Evolutionary conservation across 257 asterid species (phyloP).

Genomic region (Craterostigma plantagineum): DNA sequence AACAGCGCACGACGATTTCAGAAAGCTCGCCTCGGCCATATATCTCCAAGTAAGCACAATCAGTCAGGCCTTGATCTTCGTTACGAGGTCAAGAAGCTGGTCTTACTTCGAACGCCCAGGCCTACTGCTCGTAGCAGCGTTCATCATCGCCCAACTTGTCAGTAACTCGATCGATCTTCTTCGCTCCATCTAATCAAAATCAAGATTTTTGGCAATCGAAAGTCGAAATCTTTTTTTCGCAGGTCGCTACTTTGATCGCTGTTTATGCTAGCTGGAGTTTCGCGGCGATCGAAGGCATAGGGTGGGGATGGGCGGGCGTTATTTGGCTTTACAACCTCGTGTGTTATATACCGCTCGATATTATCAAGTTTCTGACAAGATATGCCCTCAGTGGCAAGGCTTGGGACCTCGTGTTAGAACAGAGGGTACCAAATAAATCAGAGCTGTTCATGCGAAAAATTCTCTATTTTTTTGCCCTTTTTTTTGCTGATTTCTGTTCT

Average conservation of each 20-base stretch:
- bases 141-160: slow-evolving; percentile 70
- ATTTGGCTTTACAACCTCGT: slow-evolving; percentile 84
- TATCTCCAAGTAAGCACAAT: slow-evolving; percentile 96
- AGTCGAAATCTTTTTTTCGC: background rate
- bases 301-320: slow-evolving; percentile 99
- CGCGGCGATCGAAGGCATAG: slow-evolving; percentile 94
- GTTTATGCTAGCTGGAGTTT: slow-evolving; percentile 92
- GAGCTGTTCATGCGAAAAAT: background rate
- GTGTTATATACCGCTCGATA: slow-evolving; percentile 71
- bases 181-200: background rate
- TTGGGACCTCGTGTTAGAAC: slow-evolving; percentile 96
- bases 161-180: slow-evolving; percentile 6
- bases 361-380: slow-evolving; percentile 61
- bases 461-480: background rate
- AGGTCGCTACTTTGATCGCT: slow-evolving; percentile 91
- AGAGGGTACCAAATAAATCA: slow-evolving; percentile 36
- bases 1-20: slow-evolving; percentile 77
- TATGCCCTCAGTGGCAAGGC: slow-evolving; percentile 89
- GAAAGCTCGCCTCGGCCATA: slow-evolving; percentile 92
- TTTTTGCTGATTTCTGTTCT: slow-evolving; percentile 4
- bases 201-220: background rate
- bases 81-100: slow-evolving; percentile 92
- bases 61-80: slow-evolving; percentile 92
- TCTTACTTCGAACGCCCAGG: slow-evolving; percentile 94
- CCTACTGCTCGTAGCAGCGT: slow-evolving; percentile 61